Evolutionary conservation across 2,329 filamentous ascomycete species (phyloP), one percentile per base, ranked within the genome.

Genomic region (Lasiodiplodia gonubiensis): DNA sequence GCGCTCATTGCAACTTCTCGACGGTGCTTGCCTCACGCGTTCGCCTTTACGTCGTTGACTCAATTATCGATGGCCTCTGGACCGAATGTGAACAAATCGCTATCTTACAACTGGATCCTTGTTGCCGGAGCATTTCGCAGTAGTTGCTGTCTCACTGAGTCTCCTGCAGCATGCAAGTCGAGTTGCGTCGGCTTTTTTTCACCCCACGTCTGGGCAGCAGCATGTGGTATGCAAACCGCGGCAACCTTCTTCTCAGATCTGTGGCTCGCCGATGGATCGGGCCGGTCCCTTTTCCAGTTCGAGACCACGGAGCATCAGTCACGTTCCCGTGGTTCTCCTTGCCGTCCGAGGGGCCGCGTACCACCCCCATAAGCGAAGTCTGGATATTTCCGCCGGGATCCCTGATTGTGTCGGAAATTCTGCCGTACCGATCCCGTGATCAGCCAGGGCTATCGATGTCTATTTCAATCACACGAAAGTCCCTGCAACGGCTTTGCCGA

Each of bases 401-500:
- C 7, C 16, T 11, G 23, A 25, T 8, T 23, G 35, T 8, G 5
- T 12, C 10, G 16, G 14, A 12, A 4, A 12, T 14, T 21, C 59
- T 23, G 16, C 42, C 39, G 42, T 48, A 18, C 16, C 14, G 21
- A n/a, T 12, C 27, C 25, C 21, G 30, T 25, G 46, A 51, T 30
- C n/a, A 1, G 27, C 11, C 33, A n/a, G n/a, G 27, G 23, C 30
- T 48, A 27, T 39, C 23, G 18, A 27, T 16, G 30, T 30, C 59
- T 51, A 39, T 39, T 63, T 25, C 23, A 3, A 51, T 51, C 59
- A 52, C 59, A 63, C 59, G 46, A 37, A 51, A 30, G 59, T 46
- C 59, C 49, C n/a, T 51, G 59, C 25, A 63, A 63, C 59, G 59
- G 59, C 59, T 30, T 63, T 63, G 49, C 42, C 59, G 59, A 63